Conservation (phyloP, 2,329 filamentous ascomycete species). For the Diaporthe australafricana region DNA sequence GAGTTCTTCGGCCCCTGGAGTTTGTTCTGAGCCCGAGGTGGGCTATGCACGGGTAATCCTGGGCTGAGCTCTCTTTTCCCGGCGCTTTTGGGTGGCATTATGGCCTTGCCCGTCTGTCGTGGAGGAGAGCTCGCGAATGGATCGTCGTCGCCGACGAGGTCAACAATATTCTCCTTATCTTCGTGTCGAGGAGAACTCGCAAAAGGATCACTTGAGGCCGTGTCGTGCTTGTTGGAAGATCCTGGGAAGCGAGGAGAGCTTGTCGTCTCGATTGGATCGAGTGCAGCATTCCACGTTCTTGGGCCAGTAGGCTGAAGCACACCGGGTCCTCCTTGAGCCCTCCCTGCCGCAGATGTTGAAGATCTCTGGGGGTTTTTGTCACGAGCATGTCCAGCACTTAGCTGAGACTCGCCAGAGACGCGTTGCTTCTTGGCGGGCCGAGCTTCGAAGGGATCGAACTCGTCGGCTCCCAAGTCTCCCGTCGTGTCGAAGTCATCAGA, state of each 20-base stretch:
- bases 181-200: constrained; percentile 27
- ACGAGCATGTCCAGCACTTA: neutral
- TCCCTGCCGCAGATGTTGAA: neutral
- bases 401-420: constrained; percentile 37
- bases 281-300: constrained; percentile 37
- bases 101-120: constrained; percentile 26
- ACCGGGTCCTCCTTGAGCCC: neutral
- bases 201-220: constrained; percentile 30
- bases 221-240: constrained; percentile 15
- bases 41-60: constrained; percentile 42
- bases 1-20: constrained; percentile 41
- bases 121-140: constrained; percentile 42
- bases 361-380: neutral
- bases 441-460: constrained; percentile 36
- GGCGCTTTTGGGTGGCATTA: constrained; percentile 8
- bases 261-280: constrained; percentile 50
- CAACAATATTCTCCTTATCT: constrained; percentile 33
- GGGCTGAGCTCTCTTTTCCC: constrained; percentile 38
- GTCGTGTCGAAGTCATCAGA: constrained; percentile 57
- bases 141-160: constrained; percentile 32
- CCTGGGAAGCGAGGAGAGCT: constrained; percentile 46
- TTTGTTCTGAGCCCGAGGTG: constrained; percentile 31
- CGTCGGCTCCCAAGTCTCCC: constrained; percentile 48
- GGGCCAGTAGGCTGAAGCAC: constrained; percentile 33
- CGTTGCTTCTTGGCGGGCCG: constrained; percentile 47